Conservation (phyloP, 192 early-diverging fungal species). For the Chytriomyces hyalinus region DNA sequence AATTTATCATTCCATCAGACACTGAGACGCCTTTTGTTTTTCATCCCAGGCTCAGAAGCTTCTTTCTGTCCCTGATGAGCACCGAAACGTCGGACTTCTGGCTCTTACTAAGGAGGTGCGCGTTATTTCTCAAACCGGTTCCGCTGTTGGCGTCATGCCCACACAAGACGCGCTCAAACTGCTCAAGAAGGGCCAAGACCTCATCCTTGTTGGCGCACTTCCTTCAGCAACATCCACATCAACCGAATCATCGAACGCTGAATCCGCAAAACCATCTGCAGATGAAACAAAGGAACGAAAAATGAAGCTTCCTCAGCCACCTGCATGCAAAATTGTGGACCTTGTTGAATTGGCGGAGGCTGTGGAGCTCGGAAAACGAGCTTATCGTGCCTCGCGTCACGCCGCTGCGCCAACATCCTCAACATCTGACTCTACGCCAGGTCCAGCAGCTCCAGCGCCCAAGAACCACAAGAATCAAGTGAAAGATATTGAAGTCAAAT, state of each 20-base stretch:
- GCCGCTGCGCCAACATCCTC: not conserved
- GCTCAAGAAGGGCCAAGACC: not conserved
- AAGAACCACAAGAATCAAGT: constrained; percentile 7
- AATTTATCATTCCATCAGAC: too few species aligned
- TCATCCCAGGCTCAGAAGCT: too few species aligned
- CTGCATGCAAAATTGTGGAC: constrained; percentile 25
- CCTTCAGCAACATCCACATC: not conserved
- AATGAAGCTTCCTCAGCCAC: not conserved
- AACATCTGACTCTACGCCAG: not conserved
- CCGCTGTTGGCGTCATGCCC: not conserved
- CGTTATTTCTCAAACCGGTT: too few species aligned
- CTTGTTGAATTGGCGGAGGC: not conserved
- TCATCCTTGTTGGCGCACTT: not conserved
- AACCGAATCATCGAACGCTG: not conserved
- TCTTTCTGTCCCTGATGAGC: too few species aligned
- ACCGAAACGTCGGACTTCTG: too few species aligned
- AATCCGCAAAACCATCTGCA: not conserved
- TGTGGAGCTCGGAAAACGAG: constrained; percentile 16
- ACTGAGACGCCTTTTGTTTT: too few species aligned
- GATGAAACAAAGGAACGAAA: not conserved
- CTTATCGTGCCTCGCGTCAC: not conserved
- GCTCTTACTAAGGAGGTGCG: too few species aligned
- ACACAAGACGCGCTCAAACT: not conserved
- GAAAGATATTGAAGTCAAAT: constrained; percentile 25
- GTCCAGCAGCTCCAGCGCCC: not conserved